Evolutionary conservation across 164 flowering plant species (phyloP), one percentile per base, ranked within the genome.

Genomic region (Chimonanthus salicifolius): DNA sequence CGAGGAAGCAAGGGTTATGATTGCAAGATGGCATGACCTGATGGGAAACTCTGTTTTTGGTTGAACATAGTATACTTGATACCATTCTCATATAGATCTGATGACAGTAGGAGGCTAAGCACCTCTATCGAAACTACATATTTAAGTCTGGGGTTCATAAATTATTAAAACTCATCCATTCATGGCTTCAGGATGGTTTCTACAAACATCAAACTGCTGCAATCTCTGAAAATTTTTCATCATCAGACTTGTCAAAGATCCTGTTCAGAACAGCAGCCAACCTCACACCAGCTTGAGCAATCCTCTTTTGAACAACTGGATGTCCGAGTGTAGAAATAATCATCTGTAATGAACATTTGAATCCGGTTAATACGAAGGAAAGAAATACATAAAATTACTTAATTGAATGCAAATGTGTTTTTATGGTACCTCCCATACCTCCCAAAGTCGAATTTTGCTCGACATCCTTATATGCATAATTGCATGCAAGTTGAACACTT

Each of bases 241-340:
- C 51, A 3, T 6, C 46, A n/a, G 45, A 8, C 0, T 16, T 47
- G 21, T 47, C 67, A 18, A 62, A 63, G n/a, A 72, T 72, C 51
- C 67, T 4, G 45, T 72, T 72, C 51, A 72, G 74, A 63, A 72
- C 51, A 33, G 49, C 5, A n/a, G 74, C 74, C 51, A 72, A 63
- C 15, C 74, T n/a, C 44, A 72, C 74, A 47, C 74, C 74, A 18
- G 74, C 74, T 18, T 72, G 74, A 46, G 74, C 74, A 62, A 72
- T 72, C 74, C 74, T 72, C 74, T 72, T 72, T 49, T 62, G 65
- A 20, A 62, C 54, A 62, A 62, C 58, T 6, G 67, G 67, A 47
- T 62, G 74, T n/a, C 18, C 67, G 51, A 16, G 74, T 62, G 47
- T 5, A 18, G 67, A 45, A 20, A 63, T 72, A 72, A 4, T 72